Evolutionary conservation across 768 basidiomycete genomes (phyloP).

Genomic region (Tylopilus rubrobrunneus): DNA sequence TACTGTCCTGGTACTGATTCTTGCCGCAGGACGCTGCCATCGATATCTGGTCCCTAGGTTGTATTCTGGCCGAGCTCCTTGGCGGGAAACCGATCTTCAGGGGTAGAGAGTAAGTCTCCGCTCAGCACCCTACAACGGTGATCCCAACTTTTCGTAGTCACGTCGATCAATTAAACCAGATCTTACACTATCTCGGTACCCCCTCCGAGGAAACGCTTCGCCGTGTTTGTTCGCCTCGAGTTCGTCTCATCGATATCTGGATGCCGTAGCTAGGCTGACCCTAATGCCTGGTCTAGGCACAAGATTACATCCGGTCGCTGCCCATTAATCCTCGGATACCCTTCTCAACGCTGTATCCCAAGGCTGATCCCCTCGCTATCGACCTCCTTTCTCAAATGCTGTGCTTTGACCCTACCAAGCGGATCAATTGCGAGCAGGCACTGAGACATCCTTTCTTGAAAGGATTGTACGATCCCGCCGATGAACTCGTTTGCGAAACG

Average conservation of each 20-base stretch:
- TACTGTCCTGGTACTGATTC: constrained; percentile 12
- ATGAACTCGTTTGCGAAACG: constrained; percentile 81
- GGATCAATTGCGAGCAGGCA: constrained; percentile 94
- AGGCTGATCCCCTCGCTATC: constrained; percentile 90
- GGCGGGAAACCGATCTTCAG: constrained; percentile 96
- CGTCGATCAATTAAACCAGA: constrained; percentile 97
- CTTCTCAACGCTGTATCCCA: constrained; percentile 88
- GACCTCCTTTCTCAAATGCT: constrained; percentile 90
- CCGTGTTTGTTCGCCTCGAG: constrained; percentile 91
- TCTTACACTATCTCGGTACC: constrained; percentile 96
- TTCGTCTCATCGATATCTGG: constrained; percentile 33
- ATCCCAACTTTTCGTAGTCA: constrained; percentile 51
- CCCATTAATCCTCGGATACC: constrained; percentile 95
- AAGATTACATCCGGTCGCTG: constrained; percentile 96
- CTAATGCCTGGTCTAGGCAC: constrained; percentile 54
- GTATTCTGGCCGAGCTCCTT: constrained; percentile 91
- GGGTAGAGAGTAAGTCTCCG: constrained; percentile 78
- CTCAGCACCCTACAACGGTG: not conserved
- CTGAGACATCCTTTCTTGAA: constrained; percentile 90
- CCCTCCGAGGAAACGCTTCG: constrained; percentile 95
- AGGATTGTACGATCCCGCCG: constrained; percentile 97
- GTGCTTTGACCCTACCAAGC: constrained; percentile 93
- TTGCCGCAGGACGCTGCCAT: constrained; percentile 70
- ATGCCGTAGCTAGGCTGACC: not conserved
- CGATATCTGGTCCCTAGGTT: constrained; percentile 96